A percentile compares a stretch with the other conserved stretches of the same genome.
phyloP scores from a whole-genome alignment of 768 basidiomycete species.

The Coprinopsis marcescibilis region DNA sequence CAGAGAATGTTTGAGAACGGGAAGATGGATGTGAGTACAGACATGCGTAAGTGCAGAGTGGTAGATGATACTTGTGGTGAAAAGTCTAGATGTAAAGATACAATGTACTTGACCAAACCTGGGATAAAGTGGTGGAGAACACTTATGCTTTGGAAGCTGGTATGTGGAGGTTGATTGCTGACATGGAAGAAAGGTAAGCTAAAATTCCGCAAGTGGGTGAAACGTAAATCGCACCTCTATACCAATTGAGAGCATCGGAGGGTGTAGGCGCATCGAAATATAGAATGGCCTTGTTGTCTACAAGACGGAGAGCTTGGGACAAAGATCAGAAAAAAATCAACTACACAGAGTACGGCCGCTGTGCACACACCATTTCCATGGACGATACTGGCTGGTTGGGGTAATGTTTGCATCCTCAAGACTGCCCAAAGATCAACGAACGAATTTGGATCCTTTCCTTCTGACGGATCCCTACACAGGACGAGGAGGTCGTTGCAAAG shows the following conservation, averaged over 20 bases:
- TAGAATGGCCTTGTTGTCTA: constrained; percentile 87
- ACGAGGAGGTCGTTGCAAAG: constrained; percentile 93
- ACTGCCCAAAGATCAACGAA: constrained; percentile 95
- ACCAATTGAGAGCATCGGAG: constrained; percentile 86
- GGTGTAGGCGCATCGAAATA: constrained; percentile 84
- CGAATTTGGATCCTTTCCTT: constrained; percentile 68
- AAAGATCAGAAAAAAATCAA: constrained; percentile 4
- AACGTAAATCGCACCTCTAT: constrained; percentile 53
- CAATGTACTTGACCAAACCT: constrained; percentile 9
- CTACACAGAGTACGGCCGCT: background rate
- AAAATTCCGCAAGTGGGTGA: background rate
- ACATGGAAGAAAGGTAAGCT: constrained; percentile 10
- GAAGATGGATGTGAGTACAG: background rate
- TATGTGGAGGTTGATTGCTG: constrained; percentile 87
- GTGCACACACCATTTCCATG: constrained; percentile 71
- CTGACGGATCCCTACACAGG: constrained; percentile 80
- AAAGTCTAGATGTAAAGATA: constrained; percentile 18
- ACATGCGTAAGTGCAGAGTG: background rate
- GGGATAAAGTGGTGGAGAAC: background rate
- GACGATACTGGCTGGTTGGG: constrained; percentile 85
- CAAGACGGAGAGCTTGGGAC: constrained; percentile 69
- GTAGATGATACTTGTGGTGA: constrained; percentile 8
- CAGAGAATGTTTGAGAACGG: background rate
- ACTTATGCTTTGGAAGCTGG: constrained; percentile 71
- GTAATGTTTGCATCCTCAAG: constrained; percentile 88